Conservation (phyloP, 768 basidiomycete genomes). For the Leccinum variicolor region DNA sequence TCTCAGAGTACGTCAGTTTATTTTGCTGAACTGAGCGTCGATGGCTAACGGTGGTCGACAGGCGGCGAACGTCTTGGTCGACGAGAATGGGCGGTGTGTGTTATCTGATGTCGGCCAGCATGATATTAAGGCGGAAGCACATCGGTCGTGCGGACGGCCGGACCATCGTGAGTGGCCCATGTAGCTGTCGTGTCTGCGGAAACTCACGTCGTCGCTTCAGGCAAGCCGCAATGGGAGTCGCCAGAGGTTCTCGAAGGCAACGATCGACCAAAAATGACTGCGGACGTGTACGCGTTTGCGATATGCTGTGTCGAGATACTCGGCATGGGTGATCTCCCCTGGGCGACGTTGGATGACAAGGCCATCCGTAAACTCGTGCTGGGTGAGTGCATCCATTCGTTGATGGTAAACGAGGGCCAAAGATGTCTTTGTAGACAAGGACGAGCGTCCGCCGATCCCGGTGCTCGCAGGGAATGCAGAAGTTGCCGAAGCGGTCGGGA, state of each 20-base stretch:
- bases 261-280: conserved; percentile 45
- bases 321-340: conserved; percentile 59
- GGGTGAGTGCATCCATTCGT: conserved; percentile 32
- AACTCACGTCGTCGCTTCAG: conserved; percentile 38
- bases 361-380: conserved; percentile 50
- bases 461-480: conserved; percentile 29
- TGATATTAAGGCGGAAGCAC: conserved; percentile 73
- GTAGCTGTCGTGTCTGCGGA: not conserved
- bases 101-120: conserved; percentile 84
- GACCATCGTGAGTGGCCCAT: conserved; percentile 37
- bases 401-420: not conserved
- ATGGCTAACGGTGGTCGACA: conserved; percentile 15
- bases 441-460: conserved; percentile 51
- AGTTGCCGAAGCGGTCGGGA: conserved; percentile 32
- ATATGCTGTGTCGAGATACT: conserved; percentile 65
- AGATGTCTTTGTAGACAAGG: conserved; percentile 37
- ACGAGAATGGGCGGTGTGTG: conserved; percentile 61
- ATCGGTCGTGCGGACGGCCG: conserved; percentile 51
- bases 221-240: conserved; percentile 67
- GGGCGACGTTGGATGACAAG: conserved; percentile 49
- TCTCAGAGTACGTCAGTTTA: conserved; percentile 54
- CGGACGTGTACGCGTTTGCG: conserved; percentile 69
- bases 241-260: conserved; percentile 60
- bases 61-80: conserved; percentile 77
- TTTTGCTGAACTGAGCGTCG: not conserved